Evolutionary conservation across 1,139 yeast species (phyloP), one percentile per base, ranked within the genome.

Genomic region (Candida tetrigidarum): DNA sequence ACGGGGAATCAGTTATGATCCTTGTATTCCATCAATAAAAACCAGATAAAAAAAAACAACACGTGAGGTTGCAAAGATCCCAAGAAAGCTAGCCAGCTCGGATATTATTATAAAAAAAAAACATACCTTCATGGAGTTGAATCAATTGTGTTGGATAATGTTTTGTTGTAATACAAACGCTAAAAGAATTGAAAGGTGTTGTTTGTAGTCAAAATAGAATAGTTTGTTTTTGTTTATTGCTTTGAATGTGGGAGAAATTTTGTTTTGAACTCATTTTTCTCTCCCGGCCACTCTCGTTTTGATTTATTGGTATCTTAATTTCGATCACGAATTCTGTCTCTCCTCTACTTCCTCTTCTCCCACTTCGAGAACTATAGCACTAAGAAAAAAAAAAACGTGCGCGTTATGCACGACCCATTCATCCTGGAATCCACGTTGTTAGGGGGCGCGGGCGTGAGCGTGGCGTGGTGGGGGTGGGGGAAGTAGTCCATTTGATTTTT

Each of bases 41-140:
- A 16, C 33, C n/a, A n/a, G n/a, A n/a, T n/a, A 27, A 14, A 6
- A 12, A 15, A 29, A 16, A 30, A 30, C 18, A 32, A 32, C 36
- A 32, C 36, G 36, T 32, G 36, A 32, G 36, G 36, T 19, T 32
- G 36, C 36, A 32, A 32, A 32, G 36, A 12, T 32, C 23, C 8
- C 18, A n/a, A n/a, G n/a, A n/a, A n/a, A n/a, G n/a, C n/a, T n/a
- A n/a, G n/a, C n/a, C n/a, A n/a, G n/a, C n/a, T n/a, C n/a, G n/a
- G n/a, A n/a, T n/a, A n/a, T n/a, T n/a, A n/a, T n/a, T n/a, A n/a
- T n/a, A n/a, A n/a, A n/a, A n/a, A n/a, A n/a, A n/a, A 22, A 22
- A 34, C 37, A 22, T 34, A 34, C 37, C 27, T 34, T 34, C 37
- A 34, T 34, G 36, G 36, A n/a, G 23, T 32, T 25, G 18, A 32